phyloP scores from a whole-genome alignment of 225 moss, liverwort and hornwort species.

The Sphagnum contortum region DNA sequence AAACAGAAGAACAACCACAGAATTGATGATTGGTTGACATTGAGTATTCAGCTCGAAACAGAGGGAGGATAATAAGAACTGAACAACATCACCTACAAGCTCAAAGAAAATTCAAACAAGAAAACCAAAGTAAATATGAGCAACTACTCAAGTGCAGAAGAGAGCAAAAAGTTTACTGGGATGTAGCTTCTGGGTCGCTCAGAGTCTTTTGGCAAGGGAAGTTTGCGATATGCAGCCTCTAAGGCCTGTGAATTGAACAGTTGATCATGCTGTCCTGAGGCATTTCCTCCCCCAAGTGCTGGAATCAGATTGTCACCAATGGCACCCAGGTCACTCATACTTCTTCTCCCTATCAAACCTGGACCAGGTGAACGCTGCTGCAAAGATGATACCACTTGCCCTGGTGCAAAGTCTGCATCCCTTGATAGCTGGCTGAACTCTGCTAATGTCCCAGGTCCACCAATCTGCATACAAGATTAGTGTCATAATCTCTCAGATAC shows the following conservation, averaged over 20 bases:
- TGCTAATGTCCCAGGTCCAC: slow-evolving; percentile 78
- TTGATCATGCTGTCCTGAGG: slow-evolving; percentile 63
- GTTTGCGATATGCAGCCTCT: slow-evolving; percentile 89
- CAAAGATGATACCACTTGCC: no score
- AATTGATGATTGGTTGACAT: no score
- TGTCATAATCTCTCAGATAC: no score
- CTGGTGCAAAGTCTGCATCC: no score
- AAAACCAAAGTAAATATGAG: no score
- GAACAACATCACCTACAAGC: no score
- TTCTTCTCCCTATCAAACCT: slow-evolving; percentile 75
- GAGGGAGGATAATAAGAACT: no score
- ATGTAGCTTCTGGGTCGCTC: slow-evolving; percentile 91
- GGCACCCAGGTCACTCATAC: slow-evolving; percentile 53
- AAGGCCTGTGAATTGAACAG: slow-evolving; percentile 48
- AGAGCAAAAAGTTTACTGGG: slow-evolving; percentile 49
- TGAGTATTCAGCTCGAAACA: no score
- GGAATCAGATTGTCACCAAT: slow-evolving; percentile 58
- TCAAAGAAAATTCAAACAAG: neutral
- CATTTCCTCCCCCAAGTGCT: slow-evolving; percentile 56
- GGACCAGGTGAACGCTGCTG: slow-evolving; percentile 61
- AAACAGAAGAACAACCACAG: no score
- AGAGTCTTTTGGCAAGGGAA: slow-evolving; percentile 79
- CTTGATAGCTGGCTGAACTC: slow-evolving; percentile 91
- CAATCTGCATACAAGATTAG: slow-evolving; percentile 76
- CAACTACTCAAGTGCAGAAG: no score